phyloP scores from a whole-genome alignment of 805 yeast genomes.

The Ogataea ramenticola region DNA sequence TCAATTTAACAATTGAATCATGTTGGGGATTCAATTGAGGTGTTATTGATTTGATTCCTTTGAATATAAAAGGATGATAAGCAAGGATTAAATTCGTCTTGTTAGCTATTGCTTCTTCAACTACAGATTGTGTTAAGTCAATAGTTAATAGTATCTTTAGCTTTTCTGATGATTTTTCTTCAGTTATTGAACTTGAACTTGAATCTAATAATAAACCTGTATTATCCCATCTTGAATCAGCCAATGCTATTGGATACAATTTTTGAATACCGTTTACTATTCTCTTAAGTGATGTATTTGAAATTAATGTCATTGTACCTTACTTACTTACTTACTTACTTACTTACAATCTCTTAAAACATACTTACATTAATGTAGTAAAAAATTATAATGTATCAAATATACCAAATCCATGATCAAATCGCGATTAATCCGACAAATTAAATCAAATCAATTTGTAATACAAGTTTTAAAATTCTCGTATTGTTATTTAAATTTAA shows the following conservation, averaged over 20 bases:
- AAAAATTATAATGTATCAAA: no score
- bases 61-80: constrained; percentile 91
- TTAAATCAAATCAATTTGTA: no score
- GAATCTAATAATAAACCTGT: constrained; percentile 86
- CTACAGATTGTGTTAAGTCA: constrained; percentile 79
- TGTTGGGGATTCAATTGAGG: constrained; percentile 71
- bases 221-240: constrained; percentile 92
- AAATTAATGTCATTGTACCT: not conserved
- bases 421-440: no score
- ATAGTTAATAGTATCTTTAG: constrained; percentile 57
- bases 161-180: constrained; percentile 6
- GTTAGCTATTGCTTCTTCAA: constrained; percentile 67
- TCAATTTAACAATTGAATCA: constrained; percentile 59
- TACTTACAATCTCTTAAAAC: no score
- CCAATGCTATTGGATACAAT: constrained; percentile 66
- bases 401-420: no score
- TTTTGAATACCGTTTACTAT: constrained; percentile 53
- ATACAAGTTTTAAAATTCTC: no score
- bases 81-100: constrained; percentile 62
- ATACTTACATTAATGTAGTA: no score
- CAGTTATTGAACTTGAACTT: constrained; percentile 4
- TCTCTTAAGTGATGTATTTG: constrained; percentile 28
- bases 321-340: no score
- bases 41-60: constrained; percentile 72
- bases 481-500: no score